phyloP scores from a whole-genome alignment of 2,329 filamentous ascomycete genomes.

The Monilinia aucupariae region DNA sequence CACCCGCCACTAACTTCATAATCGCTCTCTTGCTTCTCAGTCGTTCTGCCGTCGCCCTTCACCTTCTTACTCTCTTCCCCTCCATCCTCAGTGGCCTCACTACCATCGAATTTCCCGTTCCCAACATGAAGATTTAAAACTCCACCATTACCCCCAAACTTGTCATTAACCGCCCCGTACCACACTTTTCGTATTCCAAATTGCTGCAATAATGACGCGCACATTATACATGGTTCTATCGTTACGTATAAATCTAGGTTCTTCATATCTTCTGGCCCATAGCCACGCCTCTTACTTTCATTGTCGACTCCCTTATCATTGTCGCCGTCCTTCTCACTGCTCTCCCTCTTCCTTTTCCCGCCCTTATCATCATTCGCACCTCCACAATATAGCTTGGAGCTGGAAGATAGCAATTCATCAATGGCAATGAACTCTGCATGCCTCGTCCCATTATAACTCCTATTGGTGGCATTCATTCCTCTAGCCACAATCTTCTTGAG shows the following conservation, averaged over 20 bases:
- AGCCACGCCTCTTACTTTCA: slow-evolving; percentile 45
- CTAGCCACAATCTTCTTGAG: slow-evolving; percentile 63
- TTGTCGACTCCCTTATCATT: background rate
- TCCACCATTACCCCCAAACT: slow-evolving; percentile 92
- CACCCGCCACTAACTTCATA: slow-evolving; percentile 83
- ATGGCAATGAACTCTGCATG: slow-evolving; percentile 95
- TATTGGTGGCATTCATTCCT: slow-evolving; percentile 96
- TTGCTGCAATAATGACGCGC: slow-evolving; percentile 84
- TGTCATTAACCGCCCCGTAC: slow-evolving; percentile 92
- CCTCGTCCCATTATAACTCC: slow-evolving; percentile 82
- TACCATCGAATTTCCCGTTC: slow-evolving; percentile 24
- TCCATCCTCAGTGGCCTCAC: slow-evolving; percentile 38
- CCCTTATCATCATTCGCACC: slow-evolving; percentile 23
- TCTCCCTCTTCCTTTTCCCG: background rate
- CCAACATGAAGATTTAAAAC: slow-evolving; percentile 72
- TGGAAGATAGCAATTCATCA: slow-evolving; percentile 51
- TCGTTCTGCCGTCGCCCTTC: background rate
- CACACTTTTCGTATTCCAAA: slow-evolving; percentile 84
- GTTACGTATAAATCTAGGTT: slow-evolving; percentile 86
- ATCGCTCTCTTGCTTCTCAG: slow-evolving; percentile 61
- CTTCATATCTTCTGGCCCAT: slow-evolving; percentile 55
- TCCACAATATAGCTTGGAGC: slow-evolving; percentile 36
- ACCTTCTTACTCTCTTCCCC: slow-evolving; percentile 60
- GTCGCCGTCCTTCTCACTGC: background rate
- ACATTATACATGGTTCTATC: slow-evolving; percentile 99